Base-by-base conservation (phyloP, 306 rosid species). In the Prunus fruticosa region DNA sequence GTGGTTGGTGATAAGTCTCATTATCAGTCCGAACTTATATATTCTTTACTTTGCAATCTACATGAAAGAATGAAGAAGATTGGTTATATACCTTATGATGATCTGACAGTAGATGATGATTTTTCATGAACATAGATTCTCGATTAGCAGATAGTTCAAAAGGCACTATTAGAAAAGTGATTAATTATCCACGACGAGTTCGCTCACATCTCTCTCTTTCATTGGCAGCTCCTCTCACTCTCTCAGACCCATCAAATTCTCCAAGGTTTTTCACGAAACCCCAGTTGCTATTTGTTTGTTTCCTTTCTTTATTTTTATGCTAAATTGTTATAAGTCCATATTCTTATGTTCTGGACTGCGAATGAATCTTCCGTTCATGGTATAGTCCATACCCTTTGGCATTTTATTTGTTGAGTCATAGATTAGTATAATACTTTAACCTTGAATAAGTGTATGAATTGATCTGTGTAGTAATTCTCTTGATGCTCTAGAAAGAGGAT, bases 1-100 rank as follows among this genome's bases (percentile, higher is more conserved):
- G 80, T 83, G 7, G 90, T 84, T 19, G 84, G 86, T 5, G 86
- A 81, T 43, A 62, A 76, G 63, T 83, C 84, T 78, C 82, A 81
- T 58, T 7, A 30, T 67, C 80, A 79, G 18, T 84, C 74, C 23
- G 43, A 79, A 51, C 60, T 25, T 57, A 68, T 84, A 71, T 78
- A 67, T 73, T 82, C 79, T 32, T 46, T 82, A 58, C 82, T 86
- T 60, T 27, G 15, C 30, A 79, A 76, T 81, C 85, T 86, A 7
- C 87, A 86, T 78, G 62, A 68, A 46, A 65, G 73, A 64, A 78
- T 86, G 82, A 80, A 86, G 81, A 83, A 78, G 82, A 57, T 77
- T 63, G 87, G 79, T 2, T 16, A 61, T 67, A 13, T 53, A 19
- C 19, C 75, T 0, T 23, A 47, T 49, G 49, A 23, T 45, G 83